Base-by-base conservation (phyloP, 176 grass and related monocot species). In the Oryza meyeriana region DNA sequence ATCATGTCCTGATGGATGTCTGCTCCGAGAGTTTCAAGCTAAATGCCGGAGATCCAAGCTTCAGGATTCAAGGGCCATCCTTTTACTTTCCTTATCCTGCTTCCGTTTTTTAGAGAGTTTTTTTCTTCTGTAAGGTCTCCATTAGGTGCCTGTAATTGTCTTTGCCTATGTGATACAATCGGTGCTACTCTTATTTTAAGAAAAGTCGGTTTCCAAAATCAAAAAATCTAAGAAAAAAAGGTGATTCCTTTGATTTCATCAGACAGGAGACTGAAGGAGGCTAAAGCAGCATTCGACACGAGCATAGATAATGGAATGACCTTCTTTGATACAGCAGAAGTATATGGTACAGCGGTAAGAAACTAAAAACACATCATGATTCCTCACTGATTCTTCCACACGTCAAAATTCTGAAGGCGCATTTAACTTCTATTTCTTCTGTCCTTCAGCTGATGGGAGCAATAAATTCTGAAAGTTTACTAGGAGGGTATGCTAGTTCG, bases 321-420 rank as follows among this genome's bases (percentile, higher is more conserved):
- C 17, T 98, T 94, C 84, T 92, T 98, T 29, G 92, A 93, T 78
- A 98, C 90, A 12, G 95, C 95, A 17, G 95, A 98, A 85, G 95
- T 98, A 8, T 94, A 94, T 73, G 95, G 95, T 28, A 78, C 86
- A 36, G 90, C 83, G 79, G 90, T 98, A 93, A 55, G 70, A 61
- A 81, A 36, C 0, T 69, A 24, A 6, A 13, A 24, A 18, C 30
- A 22, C 22, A 24, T 79, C 44, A 57, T 83, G 55, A 1, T 65
- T 71, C 18, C 11, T 66, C 14, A 10, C 4, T 28, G 5, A 1
- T 20, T 58, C 7, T 14, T 62, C 35, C 4, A 0, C 28, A 36
- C 26, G 22, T 48, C 17, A 50, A 50, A 7, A 10, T 47, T 76
- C 42, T 74, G 5, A 88, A 55, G 61, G 13, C 28, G 7, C 14